Evolutionary conservation across 208 protist species (phyloP), one percentile per base, ranked within the genome.

Genomic region (Acanthamoeba lenticulata): DNA sequence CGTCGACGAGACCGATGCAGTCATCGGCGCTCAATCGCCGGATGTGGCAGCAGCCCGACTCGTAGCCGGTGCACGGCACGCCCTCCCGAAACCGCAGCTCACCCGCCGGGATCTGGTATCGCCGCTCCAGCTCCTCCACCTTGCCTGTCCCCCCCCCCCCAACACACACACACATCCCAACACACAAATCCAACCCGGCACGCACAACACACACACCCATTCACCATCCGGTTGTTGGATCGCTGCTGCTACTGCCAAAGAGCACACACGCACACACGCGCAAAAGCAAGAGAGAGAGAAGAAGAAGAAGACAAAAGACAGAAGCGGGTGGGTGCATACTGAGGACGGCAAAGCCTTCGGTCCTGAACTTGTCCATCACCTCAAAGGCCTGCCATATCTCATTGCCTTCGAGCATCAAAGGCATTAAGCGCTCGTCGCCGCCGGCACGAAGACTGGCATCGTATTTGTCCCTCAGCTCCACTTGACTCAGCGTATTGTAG

Each of bases 361-460:
- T 42, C 13, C 65, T 7, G 65, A 74, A 74, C 65, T 74, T 74
- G 34, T 74, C 34, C 65, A 74, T 74, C 29, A 74, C 65, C 65
- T 74, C 65, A 32, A 74, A 74, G 29, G 65, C 65, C 65, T 74
- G 65, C 65, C 65, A 74, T 11, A 74, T 74, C 9, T 74, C 65
- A 27, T 74, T 74, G 65, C 65, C 65, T 40, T 74, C 65, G 65
- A 74, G 65, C 65, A 74, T 42, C 19, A 74, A 32, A 24, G 65
- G 65, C 29, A 15, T 34, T 13, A 34, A 32, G 65, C 36, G 65
- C 34, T 74, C 65, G 11, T 74, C 65, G 19, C 65, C 65, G 29
- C 34, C n/a, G 34, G 65, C 65, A 4, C 36, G 65, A 24, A 74
- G 65, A 32, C 65, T 74, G 65, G 65, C 65, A 27, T 74, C 65